Conservation (phyloP, 805 yeast species). For the Wickerhamiella alocasiicola region DNA sequence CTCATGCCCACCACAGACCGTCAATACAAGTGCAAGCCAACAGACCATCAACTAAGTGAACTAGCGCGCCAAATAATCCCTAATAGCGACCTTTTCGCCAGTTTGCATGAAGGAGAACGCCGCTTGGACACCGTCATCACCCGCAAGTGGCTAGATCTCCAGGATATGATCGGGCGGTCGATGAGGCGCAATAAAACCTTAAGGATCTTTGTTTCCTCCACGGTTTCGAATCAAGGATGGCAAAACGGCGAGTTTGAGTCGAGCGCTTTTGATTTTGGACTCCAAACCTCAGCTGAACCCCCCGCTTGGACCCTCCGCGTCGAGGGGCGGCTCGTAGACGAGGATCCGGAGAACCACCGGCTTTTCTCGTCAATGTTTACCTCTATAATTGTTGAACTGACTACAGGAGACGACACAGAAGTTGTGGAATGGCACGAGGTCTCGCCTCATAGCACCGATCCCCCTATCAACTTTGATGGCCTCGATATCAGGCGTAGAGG, state of each 20-base stretch:
- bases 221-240: conserved; percentile 85
- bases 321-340: conserved; percentile 67
- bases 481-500: conserved; percentile 79
- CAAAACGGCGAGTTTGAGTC: conserved; percentile 30
- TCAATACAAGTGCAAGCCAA: conserved; percentile 32
- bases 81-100: conserved; percentile 59
- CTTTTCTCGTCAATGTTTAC: conserved; percentile 72
- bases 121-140: conserved; percentile 68
- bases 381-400: conserved; percentile 70
- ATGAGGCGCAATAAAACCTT: conserved; percentile 43
- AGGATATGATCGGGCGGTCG: conserved; percentile 47
- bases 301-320: conserved; percentile 66
- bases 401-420: conserved; percentile 21
- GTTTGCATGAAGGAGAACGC: conserved; percentile 68
- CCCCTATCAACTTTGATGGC: conserved; percentile 62
- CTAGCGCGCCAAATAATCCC: conserved; percentile 41
- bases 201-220: conserved; percentile 72
- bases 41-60: conserved; percentile 41
- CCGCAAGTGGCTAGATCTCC: conserved; percentile 74
- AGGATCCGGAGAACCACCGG: conserved; percentile 37
- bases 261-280: conserved; percentile 11
- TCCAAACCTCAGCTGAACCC: conserved; percentile 12
- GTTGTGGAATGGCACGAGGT: conserved; percentile 83
- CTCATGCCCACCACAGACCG: conserved; percentile 13
- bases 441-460: conserved; percentile 20